Percentiles rank a stretch among this genome's conserved stretches.
phyloP scores from a whole-genome alignment of 192 early-diverging fungal genomes.

The Rhizoclosmatium sp. region DNA sequence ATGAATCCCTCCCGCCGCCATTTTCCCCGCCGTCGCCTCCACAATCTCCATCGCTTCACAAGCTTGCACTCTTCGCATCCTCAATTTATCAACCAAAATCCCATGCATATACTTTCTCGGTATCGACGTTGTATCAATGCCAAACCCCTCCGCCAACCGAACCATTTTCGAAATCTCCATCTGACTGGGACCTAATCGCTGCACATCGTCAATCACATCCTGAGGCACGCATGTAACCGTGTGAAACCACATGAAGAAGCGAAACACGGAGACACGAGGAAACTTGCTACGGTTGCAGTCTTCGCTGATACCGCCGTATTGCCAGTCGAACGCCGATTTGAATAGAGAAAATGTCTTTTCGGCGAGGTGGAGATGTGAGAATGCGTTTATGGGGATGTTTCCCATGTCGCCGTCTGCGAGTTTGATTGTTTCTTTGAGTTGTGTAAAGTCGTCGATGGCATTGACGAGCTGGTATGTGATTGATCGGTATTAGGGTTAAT shows the following conservation, averaged over 20 bases:
- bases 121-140: slow-evolving; percentile 20
- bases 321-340: slow-evolving; percentile 36
- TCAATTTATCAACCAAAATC: slow-evolving; percentile 9
- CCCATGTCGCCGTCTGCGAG: slow-evolving; percentile 10
- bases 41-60: slow-evolving; percentile 46
- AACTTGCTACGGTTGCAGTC: not conserved
- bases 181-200: slow-evolving; percentile 53
- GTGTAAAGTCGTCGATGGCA: slow-evolving; percentile 30
- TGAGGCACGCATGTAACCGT: slow-evolving; percentile 54
- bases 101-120: slow-evolving; percentile 4
- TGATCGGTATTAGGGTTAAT: too few species aligned
- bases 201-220: slow-evolving; percentile 70
- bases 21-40: slow-evolving; percentile 41
- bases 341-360: slow-evolving; percentile 28
- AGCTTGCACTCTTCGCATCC: not conserved
- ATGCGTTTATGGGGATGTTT: slow-evolving; percentile 26
- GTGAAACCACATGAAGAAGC: slow-evolving; percentile 39
- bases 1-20: slow-evolving; percentile 46
- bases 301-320: slow-evolving; percentile 48
- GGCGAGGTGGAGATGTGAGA: slow-evolving; percentile 3
- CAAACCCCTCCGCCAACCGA: too few species aligned
- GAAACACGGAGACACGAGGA: slow-evolving; percentile 3
- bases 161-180: slow-evolving; percentile 2
- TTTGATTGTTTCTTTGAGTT: not conserved
- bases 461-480: too few species aligned